Evolutionary conservation across 805 yeast genomes (phyloP).

Genomic region (Wickerhamiella occidentalis): DNA sequence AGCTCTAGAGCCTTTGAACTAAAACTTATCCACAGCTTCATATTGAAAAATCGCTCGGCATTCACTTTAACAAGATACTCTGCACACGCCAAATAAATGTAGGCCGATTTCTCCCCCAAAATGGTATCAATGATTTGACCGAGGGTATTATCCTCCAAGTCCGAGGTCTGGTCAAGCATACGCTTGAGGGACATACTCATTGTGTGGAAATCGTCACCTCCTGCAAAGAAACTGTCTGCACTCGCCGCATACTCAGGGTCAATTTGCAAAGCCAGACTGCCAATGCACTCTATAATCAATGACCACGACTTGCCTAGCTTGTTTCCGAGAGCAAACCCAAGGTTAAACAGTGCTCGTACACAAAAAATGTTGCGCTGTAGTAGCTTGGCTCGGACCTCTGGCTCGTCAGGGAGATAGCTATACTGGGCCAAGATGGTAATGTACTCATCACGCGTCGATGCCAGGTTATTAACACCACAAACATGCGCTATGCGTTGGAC

Average conservation of each 20-base stretch:
- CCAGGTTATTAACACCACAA: slow-evolving; percentile 58
- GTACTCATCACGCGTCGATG: slow-evolving; percentile 46
- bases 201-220: slow-evolving; percentile 24
- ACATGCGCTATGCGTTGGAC: slow-evolving; percentile 74
- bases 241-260: background rate
- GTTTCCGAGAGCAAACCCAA: slow-evolving; percentile 75
- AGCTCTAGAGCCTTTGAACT: slow-evolving; percentile 37
- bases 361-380: slow-evolving; percentile 62
- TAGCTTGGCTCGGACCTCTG: slow-evolving; percentile 22
- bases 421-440: slow-evolving; percentile 24
- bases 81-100: slow-evolving; percentile 30
- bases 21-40: slow-evolving; percentile 37
- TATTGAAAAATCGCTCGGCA: slow-evolving; percentile 33
- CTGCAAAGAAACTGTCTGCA: slow-evolving; percentile 13
- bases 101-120: background rate
- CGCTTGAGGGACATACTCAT: slow-evolving; percentile 48
- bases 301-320: slow-evolving; percentile 57
- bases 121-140: slow-evolving; percentile 37
- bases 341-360: slow-evolving; percentile 62
- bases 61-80: slow-evolving; percentile 43
- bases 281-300: slow-evolving; percentile 31
- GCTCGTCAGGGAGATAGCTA: slow-evolving; percentile 16
- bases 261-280: slow-evolving; percentile 13
- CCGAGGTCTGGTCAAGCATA: slow-evolving; percentile 48
- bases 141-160: slow-evolving; percentile 43